These are phyloP conservation scores for Erigeron canadensis DNA, from an alignment of 129 eudicot species.

Conservation along the genomic window DNA sequence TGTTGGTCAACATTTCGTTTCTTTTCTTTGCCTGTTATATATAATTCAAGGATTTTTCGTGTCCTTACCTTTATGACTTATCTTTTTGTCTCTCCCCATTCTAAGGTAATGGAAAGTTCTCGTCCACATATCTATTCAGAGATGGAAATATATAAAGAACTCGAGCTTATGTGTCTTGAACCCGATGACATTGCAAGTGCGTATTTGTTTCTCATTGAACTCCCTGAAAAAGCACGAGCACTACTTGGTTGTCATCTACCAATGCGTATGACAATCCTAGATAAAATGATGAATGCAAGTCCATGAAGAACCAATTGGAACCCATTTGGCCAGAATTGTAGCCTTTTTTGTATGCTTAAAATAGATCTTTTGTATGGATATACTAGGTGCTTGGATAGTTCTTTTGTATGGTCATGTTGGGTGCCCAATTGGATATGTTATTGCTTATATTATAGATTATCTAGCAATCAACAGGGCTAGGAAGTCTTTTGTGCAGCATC, in stretches of 20 bases:
- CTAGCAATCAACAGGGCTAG: too few species aligned
- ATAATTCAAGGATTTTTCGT: too few species aligned
- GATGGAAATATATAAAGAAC: not conserved
- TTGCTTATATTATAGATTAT: too few species aligned
- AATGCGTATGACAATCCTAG: not conserved
- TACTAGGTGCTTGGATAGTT: too few species aligned
- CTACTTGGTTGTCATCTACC: not conserved
- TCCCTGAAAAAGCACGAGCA: not conserved
- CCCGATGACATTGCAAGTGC: not conserved
- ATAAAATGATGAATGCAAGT: not conserved
- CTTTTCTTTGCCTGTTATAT: too few species aligned
- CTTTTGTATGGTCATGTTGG: too few species aligned
- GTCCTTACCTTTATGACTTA: not conserved
- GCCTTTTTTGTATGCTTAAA: too few species aligned
- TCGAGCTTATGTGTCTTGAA: not conserved
- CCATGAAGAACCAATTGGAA: not conserved
- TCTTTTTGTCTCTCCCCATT: not conserved
- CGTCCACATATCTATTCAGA: slow-evolving; percentile 4
- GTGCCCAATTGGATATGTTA: too few species aligned
- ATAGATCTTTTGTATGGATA: too few species aligned
- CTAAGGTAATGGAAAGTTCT: slow-evolving; percentile 7
- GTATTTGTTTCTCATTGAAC: not conserved
- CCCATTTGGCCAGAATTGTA: too few species aligned
- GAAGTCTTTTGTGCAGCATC: too few species aligned
- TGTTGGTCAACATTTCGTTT: too few species aligned